Evolutionary conservation across 768 basidiomycete genomes (phyloP).

Genomic region (Tremella yokohamensis): DNA sequence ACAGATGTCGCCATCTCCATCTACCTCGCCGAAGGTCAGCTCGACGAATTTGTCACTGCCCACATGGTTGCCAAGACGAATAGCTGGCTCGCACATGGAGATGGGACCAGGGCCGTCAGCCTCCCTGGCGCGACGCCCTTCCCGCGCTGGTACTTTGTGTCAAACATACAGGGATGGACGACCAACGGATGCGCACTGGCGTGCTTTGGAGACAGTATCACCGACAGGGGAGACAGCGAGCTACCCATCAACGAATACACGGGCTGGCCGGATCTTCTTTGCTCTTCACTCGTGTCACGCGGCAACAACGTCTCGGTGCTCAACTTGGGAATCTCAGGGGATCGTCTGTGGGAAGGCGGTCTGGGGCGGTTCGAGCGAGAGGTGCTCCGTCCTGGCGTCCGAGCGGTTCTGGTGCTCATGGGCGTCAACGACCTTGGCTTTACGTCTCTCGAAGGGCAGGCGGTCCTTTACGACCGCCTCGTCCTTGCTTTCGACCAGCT

Average conservation of each 20-base stretch:
- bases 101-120: background rate
- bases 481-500: constrained; percentile 2
- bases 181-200: background rate
- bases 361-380: background rate
- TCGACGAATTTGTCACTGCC: background rate
- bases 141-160: background rate
- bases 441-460: background rate
- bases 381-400: background rate
- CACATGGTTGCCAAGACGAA: background rate
- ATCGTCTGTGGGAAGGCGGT: constrained; percentile 3
- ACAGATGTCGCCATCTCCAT: background rate
- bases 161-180: constrained; percentile 1
- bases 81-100: constrained; percentile 1
- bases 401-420: background rate
- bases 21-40: background rate
- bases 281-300: background rate
- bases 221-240: background rate
- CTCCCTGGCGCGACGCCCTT: background rate
- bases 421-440: constrained; percentile 3
- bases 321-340: constrained; percentile 1
- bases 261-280: background rate
- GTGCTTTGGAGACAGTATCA: constrained; percentile 4
- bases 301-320: background rate
- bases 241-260: constrained; percentile 2
- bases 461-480: background rate